Evolutionary conservation across 495 filamentous ascomycete species (phyloP).

Genomic region (Penicillium macrosclerotiorum): DNA sequence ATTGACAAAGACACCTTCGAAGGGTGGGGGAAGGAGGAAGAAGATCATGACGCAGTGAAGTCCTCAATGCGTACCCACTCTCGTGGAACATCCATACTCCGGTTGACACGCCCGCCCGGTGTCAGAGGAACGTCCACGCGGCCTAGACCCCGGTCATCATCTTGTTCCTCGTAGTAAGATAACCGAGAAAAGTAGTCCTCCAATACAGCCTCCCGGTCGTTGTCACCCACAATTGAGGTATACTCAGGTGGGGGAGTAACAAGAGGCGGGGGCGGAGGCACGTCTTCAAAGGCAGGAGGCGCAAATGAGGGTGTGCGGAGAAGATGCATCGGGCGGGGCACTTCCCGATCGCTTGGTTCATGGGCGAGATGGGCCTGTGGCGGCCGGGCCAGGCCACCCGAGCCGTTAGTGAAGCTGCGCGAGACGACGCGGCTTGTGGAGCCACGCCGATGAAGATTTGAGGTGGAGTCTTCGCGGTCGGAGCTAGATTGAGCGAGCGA

Average conservation of each 20-base stretch:
- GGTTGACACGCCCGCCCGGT: conserved; percentile 64
- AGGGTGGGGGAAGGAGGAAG: not conserved
- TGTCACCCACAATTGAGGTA: conserved; percentile 75
- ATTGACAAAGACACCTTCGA: not conserved
- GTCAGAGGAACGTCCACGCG: conserved; percentile 67
- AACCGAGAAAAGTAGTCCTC: conserved; percentile 87
- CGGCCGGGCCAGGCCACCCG: conserved; percentile 46
- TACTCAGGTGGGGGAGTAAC: conserved; percentile 89
- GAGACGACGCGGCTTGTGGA: conserved; percentile 25
- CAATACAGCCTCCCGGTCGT: conserved; percentile 69
- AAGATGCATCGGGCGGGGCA: conserved; percentile 77
- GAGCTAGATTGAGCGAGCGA: conserved; percentile 36
- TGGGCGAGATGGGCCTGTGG: conserved; percentile 47
- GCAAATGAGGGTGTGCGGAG: conserved; percentile 85
- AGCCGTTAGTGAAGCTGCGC: conserved; percentile 47
- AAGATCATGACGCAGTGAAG: conserved; percentile 23
- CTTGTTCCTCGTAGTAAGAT: conserved; percentile 57
- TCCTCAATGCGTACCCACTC: conserved; percentile 53
- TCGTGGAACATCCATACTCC: conserved; percentile 65
- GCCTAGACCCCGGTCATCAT: conserved; percentile 49
- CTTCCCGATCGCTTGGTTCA: conserved; percentile 37
- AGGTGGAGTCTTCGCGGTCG: conserved; percentile 22
- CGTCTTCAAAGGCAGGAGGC: conserved; percentile 86
- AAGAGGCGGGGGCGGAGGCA: conserved; percentile 79
- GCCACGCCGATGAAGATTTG: conserved; percentile 14